phyloP scores from a whole-genome alignment of 2,329 filamentous ascomycete species.

The Claviceps sp. region DNA sequence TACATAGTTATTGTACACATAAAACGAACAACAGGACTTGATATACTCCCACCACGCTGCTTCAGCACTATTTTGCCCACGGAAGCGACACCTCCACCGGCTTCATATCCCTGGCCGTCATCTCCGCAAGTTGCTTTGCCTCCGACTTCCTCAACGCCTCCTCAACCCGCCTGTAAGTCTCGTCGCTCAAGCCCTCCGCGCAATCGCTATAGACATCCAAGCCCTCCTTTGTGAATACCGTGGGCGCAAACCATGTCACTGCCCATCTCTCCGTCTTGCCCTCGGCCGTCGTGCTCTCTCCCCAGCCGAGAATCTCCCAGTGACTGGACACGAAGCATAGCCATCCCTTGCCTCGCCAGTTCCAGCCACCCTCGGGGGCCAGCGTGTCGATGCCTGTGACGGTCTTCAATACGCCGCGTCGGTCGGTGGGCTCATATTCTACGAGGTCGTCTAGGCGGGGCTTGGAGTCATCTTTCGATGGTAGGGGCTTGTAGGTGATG shows the following conservation, averaged over 20 bases:
- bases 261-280: slow-evolving; percentile 48
- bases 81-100: slow-evolving; percentile 38
- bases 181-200: slow-evolving; percentile 43
- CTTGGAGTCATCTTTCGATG: slow-evolving; percentile 23
- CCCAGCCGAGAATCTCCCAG: slow-evolving; percentile 75
- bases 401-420: slow-evolving; percentile 36
- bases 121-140: slow-evolving; percentile 38
- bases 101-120: slow-evolving; percentile 35
- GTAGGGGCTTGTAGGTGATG: slow-evolving; percentile 57
- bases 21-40: not conserved
- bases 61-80: slow-evolving; percentile 24
- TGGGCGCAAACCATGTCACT: slow-evolving; percentile 76
- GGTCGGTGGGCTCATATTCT: slow-evolving; percentile 46
- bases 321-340: slow-evolving; percentile 58
- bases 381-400: slow-evolving; percentile 52
- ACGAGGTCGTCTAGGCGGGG: slow-evolving; percentile 57
- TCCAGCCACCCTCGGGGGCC: slow-evolving; percentile 34
- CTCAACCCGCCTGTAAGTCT: slow-evolving; percentile 43
- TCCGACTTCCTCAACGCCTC: slow-evolving; percentile 31
- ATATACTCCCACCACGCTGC: not conserved
- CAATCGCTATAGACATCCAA: slow-evolving; percentile 63
- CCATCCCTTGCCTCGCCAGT: slow-evolving; percentile 69
- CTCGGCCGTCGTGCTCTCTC: slow-evolving; percentile 32
- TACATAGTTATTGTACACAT: not conserved
- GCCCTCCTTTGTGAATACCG: slow-evolving; percentile 70